phyloP scores from a whole-genome alignment of 108 stramenopile genomes.

The Cylindrotheca fusiformis region DNA sequence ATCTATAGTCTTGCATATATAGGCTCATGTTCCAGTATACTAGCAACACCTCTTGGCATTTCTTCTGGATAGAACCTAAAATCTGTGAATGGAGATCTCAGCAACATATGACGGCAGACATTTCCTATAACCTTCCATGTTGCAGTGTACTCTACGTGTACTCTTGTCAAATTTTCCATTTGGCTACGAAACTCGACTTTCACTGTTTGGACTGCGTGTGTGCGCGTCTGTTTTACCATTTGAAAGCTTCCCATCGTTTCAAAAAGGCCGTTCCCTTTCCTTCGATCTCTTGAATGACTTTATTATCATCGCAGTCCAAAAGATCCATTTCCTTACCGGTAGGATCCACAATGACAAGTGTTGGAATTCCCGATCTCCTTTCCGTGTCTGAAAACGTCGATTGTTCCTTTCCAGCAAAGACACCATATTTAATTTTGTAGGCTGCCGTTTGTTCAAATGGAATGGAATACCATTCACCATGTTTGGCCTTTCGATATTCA shows the following conservation, averaged over 20 bases:
- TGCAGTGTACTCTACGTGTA: too few relatives aligned
- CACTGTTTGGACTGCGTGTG: too few relatives aligned
- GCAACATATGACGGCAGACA: too few relatives aligned
- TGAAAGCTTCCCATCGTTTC: constrained; percentile 12
- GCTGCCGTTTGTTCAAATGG: background rate
- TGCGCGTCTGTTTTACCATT: constrained; percentile 3
- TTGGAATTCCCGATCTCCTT: constrained; percentile 13
- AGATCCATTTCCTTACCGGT: constrained; percentile 9
- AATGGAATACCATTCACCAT: constrained; percentile 17
- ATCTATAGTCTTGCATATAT: too few relatives aligned
- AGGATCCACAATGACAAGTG: constrained; percentile 8
- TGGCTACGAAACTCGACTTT: too few relatives aligned
- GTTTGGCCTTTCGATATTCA: constrained; percentile 1
- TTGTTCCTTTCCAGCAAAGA: constrained; percentile 24
- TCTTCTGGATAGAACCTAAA: too few relatives aligned
- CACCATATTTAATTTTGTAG: constrained; percentile 14
- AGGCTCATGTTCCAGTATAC: too few relatives aligned
- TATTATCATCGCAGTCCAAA: constrained; percentile 19
- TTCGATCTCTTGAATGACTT: constrained; percentile 11
- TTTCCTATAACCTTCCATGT: too few relatives aligned
- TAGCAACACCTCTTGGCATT: too few relatives aligned
- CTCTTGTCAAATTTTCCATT: too few relatives aligned
- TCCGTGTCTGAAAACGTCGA: background rate
- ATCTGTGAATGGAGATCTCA: too few relatives aligned
- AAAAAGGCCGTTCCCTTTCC: constrained; percentile 6